These are phyloP conservation scores for Clathrospora elynae DNA, from an alignment of 2,329 filamentous ascomycete genomes.

Conservation along the genomic window DNA sequence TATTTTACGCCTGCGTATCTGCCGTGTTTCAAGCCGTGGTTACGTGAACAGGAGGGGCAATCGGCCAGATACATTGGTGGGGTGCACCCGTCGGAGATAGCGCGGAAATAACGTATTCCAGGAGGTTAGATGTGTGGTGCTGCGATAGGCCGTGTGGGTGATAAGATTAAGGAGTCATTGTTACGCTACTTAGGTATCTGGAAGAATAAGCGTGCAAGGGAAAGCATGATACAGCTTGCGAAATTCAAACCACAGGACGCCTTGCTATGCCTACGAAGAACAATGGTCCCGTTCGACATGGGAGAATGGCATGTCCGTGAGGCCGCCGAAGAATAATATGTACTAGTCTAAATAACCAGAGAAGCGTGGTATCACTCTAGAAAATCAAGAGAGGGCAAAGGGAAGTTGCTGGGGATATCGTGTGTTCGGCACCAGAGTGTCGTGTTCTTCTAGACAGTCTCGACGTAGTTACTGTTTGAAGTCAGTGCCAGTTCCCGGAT, in stretches of 20 bases:
- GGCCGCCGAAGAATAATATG: neutral
- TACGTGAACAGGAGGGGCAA: too few relatives aligned
- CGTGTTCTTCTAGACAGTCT: slow-evolving; percentile 35
- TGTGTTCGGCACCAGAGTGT: neutral
- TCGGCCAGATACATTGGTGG: too few relatives aligned
- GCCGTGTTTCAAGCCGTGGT: neutral
- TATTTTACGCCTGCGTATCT: neutral
- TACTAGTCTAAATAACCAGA: slow-evolving; percentile 17
- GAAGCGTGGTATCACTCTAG: slow-evolving; percentile 21
- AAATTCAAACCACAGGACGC: slow-evolving; percentile 15
- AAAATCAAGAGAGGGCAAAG: slow-evolving; percentile 3
- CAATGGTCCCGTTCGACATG: too few relatives aligned
- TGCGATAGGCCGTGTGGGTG: too few relatives aligned
- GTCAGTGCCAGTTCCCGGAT: neutral
- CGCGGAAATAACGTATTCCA: too few relatives aligned
- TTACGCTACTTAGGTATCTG: slow-evolving; percentile 17
- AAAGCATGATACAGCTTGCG: too few relatives aligned
- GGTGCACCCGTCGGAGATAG: too few relatives aligned
- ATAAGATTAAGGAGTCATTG: too few relatives aligned
- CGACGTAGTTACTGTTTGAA: slow-evolving; percentile 48
- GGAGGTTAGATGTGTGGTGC: too few relatives aligned
- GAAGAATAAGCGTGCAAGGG: neutral
- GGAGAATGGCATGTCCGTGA: neutral
- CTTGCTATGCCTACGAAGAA: slow-evolving; percentile 24
- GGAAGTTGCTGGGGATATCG: slow-evolving; percentile 6